These are phyloP conservation scores for Pharus latifolius DNA, from an alignment of 176 grass and related monocot species.

Conservation along the genomic window DNA sequence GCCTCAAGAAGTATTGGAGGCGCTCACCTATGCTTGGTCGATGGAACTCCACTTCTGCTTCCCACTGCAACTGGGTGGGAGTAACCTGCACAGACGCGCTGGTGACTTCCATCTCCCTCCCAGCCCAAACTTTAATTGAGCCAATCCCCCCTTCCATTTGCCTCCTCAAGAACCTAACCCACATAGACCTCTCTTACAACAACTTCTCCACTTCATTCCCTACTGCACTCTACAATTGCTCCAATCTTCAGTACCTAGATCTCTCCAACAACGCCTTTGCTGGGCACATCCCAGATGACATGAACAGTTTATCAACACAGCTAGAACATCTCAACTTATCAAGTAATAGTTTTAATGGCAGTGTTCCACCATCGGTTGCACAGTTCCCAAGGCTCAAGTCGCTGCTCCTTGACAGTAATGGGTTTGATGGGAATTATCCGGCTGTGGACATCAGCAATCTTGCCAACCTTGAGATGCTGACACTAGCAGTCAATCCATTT, in stretches of 20 bases:
- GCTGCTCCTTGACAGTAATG: constrained; percentile 16
- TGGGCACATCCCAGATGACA: constrained; percentile 15
- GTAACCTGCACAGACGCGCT: constrained; percentile 21
- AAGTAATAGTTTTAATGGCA: constrained; percentile 18
- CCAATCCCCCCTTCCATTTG: constrained; percentile 40
- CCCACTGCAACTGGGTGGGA: constrained; percentile 46
- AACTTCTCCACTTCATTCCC: constrained; percentile 30
- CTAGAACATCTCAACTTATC: constrained; percentile 34
- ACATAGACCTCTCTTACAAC: constrained; percentile 45
- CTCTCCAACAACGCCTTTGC: constrained; percentile 47
- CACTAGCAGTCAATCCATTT: constrained; percentile 33
- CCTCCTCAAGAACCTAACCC: constrained; percentile 25
- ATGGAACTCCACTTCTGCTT: constrained; percentile 19
- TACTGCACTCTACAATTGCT: constrained; percentile 27
- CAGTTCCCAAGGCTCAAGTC: constrained; percentile 5
- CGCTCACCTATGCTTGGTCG: constrained; percentile 14
- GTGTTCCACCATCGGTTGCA: constrained; percentile 32
- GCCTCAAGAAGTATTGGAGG: constrained; percentile 27
- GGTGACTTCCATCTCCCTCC: constrained; percentile 15
- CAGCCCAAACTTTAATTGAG: not conserved
- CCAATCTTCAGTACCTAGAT: constrained; percentile 12
- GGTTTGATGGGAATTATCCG: constrained; percentile 39
- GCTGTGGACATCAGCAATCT: constrained; percentile 16
- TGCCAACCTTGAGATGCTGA: not conserved
- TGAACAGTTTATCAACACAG: constrained; percentile 17